Conservation (phyloP, 352 stramenopile species). For the Globisporangium parvum region DNA sequence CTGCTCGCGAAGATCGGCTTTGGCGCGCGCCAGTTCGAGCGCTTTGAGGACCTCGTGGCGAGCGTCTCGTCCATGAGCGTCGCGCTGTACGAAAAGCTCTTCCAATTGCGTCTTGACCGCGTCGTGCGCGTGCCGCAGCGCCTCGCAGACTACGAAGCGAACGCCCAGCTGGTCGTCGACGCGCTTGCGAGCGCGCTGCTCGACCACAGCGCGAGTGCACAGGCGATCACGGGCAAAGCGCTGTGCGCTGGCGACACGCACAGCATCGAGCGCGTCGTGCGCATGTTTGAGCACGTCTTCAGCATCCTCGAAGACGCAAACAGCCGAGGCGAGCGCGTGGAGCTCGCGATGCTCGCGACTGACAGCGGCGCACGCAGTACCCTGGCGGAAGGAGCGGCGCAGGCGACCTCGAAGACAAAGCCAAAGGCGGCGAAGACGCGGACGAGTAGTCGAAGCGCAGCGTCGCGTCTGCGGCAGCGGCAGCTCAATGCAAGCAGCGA, state of each 20-base stretch:
- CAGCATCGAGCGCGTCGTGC: conserved; percentile 44
- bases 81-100: conserved; percentile 88
- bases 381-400: too few relatives aligned
- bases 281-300: conserved; percentile 55
- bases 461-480: conserved; percentile 1
- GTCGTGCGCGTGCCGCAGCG: conserved; percentile 58
- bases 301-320: conserved; percentile 41
- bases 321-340: conserved; percentile 14
- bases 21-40: conserved; percentile 68
- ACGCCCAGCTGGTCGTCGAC: conserved; percentile 84
- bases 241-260: conserved; percentile 48
- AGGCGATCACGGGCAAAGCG: conserved; percentile 34
- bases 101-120: conserved; percentile 73
- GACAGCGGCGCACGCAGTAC: too few relatives aligned
- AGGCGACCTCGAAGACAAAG: conserved; percentile 1
- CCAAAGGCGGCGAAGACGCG: not conserved
- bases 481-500: not conserved
- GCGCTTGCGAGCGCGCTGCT: conserved; percentile 65
- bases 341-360: not conserved
- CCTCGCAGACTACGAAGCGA: conserved; percentile 76
- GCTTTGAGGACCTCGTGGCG: conserved; percentile 70
- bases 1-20: conserved; percentile 78
- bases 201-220: conserved; percentile 31
- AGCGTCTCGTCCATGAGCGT: conserved; percentile 90
- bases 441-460: not conserved